Percentiles rank a stretch among this genome's conserved stretches.
These are phyloP conservation scores for Fusarium miscanthi DNA, from an alignment of 2,329 filamentous ascomycete genomes.

Conservation along the genomic window DNA sequence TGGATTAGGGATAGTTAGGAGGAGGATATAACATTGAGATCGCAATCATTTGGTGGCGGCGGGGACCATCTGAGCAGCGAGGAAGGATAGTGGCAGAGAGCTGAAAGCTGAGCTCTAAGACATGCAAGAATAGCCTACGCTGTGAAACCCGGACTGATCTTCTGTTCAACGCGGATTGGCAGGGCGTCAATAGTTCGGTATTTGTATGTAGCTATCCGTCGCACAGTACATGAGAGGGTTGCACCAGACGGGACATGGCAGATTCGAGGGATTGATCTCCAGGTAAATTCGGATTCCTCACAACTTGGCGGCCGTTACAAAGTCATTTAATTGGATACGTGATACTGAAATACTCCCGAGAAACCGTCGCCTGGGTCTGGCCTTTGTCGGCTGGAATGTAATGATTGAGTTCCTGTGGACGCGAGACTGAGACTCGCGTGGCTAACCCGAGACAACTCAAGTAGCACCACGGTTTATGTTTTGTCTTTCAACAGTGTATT, in stretches of 20 bases:
- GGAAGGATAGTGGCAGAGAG: constrained; percentile 16
- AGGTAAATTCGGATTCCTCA: not conserved
- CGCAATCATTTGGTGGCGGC: constrained; percentile 32
- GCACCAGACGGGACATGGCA: not conserved
- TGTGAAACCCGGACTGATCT: constrained; percentile 6
- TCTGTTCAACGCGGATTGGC: constrained; percentile 15
- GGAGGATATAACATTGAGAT: not conserved
- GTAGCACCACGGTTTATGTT: constrained; percentile 1
- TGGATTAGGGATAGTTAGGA: constrained; percentile 3
- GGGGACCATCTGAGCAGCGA: constrained; percentile 12
- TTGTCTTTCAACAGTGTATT: constrained; percentile 3
- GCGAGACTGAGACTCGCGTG: constrained; percentile 32
- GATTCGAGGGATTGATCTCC: constrained; percentile 2
- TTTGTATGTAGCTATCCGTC: constrained; percentile 16
- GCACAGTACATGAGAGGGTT: constrained; percentile 6
- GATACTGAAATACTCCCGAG: not conserved
- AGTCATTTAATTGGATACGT: not conserved
- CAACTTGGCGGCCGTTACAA: constrained; percentile 9
- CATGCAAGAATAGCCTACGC: constrained; percentile 8
- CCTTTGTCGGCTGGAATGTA: constrained; percentile 14
- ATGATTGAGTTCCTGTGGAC: constrained; percentile 1
- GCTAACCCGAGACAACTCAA: constrained; percentile 35
- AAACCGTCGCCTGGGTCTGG: constrained; percentile 5
- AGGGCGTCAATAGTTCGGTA: constrained; percentile 6
- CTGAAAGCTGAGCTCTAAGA: constrained; percentile 11